Evolutionary conservation across 345 rosid genomes (phyloP).

Genomic region (Murraya paniculata): DNA sequence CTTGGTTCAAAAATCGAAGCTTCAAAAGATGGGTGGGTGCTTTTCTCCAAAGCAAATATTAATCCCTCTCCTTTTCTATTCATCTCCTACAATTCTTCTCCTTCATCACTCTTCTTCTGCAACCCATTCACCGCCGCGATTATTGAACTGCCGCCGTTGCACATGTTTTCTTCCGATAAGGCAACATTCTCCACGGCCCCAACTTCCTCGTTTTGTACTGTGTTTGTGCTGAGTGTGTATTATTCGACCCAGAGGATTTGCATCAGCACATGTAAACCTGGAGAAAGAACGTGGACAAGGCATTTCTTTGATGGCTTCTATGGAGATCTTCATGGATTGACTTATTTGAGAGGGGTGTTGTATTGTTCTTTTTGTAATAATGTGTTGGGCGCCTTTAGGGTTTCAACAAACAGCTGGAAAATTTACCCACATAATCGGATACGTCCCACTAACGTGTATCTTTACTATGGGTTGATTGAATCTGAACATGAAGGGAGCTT

Average conservation of each 20-base stretch:
- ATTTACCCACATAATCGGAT: neutral
- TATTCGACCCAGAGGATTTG: neutral
- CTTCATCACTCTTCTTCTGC: no score
- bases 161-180: no score
- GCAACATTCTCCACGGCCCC: no score
- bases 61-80: no score
- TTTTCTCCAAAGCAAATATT: no score
- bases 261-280: neutral
- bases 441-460: neutral
- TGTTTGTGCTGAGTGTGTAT: neutral
- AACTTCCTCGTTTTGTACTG: no score
- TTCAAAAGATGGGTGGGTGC: no score
- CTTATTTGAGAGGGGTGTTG: neutral
- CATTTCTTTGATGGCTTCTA: neutral
- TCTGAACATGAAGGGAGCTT: neutral
- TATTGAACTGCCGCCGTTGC: no score
- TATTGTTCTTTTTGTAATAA: neutral
- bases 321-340: neutral
- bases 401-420: neutral
- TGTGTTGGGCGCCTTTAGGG: neutral
- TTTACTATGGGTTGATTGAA: neutral
- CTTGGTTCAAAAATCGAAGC: no score
- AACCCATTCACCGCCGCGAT: no score
- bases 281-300: neutral
- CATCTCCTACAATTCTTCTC: no score